Percentiles rank a stretch among this genome's conserved stretches.
Conservation (phyloP, 495 filamentous ascomycete species). For the Trichoderma reesei region DNA sequence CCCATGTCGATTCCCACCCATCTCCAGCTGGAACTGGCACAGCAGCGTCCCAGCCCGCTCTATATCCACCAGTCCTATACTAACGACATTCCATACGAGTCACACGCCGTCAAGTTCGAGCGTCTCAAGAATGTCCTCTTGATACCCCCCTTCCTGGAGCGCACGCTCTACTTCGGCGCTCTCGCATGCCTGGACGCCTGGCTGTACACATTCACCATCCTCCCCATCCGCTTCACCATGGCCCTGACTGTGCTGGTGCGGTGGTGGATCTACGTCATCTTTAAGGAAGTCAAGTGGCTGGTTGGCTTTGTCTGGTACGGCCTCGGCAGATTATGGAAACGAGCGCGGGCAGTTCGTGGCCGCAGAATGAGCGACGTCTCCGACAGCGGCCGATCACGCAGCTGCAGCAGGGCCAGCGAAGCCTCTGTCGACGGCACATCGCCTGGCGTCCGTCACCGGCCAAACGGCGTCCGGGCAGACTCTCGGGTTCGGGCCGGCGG, state of each 20-base stretch:
- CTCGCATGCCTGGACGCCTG: constrained; percentile 93
- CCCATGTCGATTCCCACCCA: constrained; percentile 82
- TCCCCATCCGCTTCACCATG: constrained; percentile 82
- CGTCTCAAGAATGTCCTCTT: constrained; percentile 82
- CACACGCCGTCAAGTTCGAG: constrained; percentile 90
- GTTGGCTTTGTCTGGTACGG: constrained; percentile 65
- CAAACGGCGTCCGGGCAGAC: neutral
- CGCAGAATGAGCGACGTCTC: constrained; percentile 26
- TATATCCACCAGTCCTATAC: constrained; percentile 74
- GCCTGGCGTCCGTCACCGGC: neutral
- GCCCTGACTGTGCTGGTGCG: constrained; percentile 63
- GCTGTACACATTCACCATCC: constrained; percentile 91
- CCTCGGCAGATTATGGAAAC: constrained; percentile 60
- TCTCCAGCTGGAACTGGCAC: constrained; percentile 78
- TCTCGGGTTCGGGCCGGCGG: constrained; percentile 11
- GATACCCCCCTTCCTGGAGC: constrained; percentile 74
- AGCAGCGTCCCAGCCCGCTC: constrained; percentile 68
- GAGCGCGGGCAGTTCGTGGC: constrained; percentile 39
- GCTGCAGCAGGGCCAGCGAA: constrained; percentile 21
- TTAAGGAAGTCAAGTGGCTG: constrained; percentile 56
- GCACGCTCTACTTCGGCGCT: constrained; percentile 75
- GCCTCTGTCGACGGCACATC: constrained; percentile 9
- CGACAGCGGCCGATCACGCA: constrained; percentile 26
- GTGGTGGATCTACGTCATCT: constrained; percentile 59
- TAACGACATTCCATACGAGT: constrained; percentile 80